Evolutionary conservation across 768 basidiomycete species (phyloP), one percentile per base, ranked within the genome.

Genomic region (Plicaturopsis crispa): DNA sequence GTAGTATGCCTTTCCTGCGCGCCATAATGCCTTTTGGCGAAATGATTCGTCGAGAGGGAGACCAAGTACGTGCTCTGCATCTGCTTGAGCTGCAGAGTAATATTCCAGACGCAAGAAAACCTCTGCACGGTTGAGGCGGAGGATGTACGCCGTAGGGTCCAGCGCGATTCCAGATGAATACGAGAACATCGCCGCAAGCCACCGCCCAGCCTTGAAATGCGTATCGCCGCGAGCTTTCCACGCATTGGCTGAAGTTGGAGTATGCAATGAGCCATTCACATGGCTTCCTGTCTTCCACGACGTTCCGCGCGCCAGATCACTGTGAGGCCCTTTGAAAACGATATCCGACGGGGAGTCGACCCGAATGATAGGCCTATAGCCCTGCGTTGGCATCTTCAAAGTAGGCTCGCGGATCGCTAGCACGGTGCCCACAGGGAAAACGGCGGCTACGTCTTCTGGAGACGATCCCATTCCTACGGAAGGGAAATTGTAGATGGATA

Each of bases 321-420:
- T 41, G 11, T 35, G 19, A 5, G 41, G 35, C 1, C 34, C 39
- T 4, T 56, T 22, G 36, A 56, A 49, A 4, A 46, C 33, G 22
- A 61, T 39, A 42, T 61, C 57, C 2, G 54, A 47, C 1, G 60
- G 58, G 11, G 54, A 55, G 30, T 62, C 56, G 21, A 61, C 47
- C 5, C 56, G 52, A 18, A 64, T 24, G 14, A 54, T 38, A 10
- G 34, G 32, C 11, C 28, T 17, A 16, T 4, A 7, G 12, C 44
- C 49, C 6, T 31, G 4, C 7, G 42, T 31, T 5, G 49, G 33
- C 7, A 42, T 33, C 35, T 56, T 57, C 38, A 49, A 43, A 1
- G 41, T 43, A 1, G 63, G 63, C 39, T 65, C 63, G 19, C 56
- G 54, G 23, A 65, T 47, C 18, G 50, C 51, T 14, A 62, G 22